phyloP scores from a whole-genome alignment of 1,139 yeast genomes.

The Saccharomycopsis hybrid region DNA sequence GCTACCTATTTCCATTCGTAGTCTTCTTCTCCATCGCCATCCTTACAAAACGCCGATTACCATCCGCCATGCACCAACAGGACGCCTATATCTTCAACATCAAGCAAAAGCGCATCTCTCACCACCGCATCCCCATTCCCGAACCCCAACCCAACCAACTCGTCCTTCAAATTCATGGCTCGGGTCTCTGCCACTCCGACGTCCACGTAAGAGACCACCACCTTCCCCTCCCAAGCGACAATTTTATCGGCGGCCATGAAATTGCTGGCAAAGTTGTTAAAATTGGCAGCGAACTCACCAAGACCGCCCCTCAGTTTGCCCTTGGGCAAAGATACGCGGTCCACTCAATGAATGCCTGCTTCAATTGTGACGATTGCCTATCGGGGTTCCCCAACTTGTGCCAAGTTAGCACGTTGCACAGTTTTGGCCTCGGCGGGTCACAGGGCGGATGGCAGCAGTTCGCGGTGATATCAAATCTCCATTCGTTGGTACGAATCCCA shows the following conservation, averaged over 20 bases:
- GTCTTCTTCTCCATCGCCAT: too few species aligned
- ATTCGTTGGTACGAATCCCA: conserved; percentile 36
- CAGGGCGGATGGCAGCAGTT: conserved; percentile 50
- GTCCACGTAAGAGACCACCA: conserved; percentile 38
- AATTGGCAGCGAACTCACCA: conserved; percentile 33
- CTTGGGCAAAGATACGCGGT: conserved; percentile 37
- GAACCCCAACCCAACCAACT: conserved; percentile 35
- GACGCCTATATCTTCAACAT: not conserved
- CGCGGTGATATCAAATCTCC: conserved; percentile 22
- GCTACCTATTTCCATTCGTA: too few species aligned
- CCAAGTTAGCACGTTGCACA: conserved; percentile 15
- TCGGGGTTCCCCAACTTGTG: conserved; percentile 40
- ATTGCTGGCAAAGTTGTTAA: conserved; percentile 44
- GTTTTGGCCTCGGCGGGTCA: conserved; percentile 37
- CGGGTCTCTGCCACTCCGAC: conserved; percentile 49
- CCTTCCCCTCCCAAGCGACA: conserved; percentile 19
- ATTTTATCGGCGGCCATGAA: conserved; percentile 52
- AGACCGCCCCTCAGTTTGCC: conserved; percentile 15
- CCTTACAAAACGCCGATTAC: too few species aligned
- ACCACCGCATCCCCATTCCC: conserved; percentile 32
- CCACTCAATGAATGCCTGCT: conserved; percentile 38
- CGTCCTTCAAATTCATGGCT: conserved; percentile 43
- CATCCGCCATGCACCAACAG: not conserved
- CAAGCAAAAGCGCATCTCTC: not conserved
- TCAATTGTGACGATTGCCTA: conserved; percentile 39